Conservation (phyloP, 2,329 filamentous ascomycete species). For the Apiospora sp. region DNA sequence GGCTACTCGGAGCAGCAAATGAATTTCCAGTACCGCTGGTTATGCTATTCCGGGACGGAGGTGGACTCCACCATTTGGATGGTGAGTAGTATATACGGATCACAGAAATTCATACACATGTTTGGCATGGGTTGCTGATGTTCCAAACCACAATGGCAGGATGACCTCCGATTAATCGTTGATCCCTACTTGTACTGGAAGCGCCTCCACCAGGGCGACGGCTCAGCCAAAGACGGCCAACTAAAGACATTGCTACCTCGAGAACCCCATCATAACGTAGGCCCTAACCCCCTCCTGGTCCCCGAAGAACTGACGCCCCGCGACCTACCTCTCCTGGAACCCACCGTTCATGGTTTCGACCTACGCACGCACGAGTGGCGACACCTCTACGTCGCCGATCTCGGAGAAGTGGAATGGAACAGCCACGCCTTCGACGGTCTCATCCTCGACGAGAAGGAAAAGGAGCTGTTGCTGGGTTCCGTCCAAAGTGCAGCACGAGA, state of each 20-base stretch:
- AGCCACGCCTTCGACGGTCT: neutral
- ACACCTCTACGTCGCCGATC: neutral
- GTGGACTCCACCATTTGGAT: neutral
- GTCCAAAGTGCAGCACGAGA: constrained; percentile 7
- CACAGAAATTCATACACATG: neutral
- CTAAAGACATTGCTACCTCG: neutral
- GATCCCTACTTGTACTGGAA: neutral
- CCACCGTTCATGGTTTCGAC: neutral
- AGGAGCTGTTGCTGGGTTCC: neutral
- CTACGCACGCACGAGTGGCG: constrained; percentile 8
- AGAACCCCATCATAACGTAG: neutral
- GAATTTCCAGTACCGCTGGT: neutral
- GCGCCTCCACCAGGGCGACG: neutral
- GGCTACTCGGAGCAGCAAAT: neutral
- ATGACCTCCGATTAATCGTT: neutral
- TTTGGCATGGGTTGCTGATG: neutral
- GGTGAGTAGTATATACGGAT: neutral
- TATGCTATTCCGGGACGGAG: neutral
- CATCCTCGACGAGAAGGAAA: neutral
- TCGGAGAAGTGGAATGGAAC: neutral
- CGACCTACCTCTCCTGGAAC: neutral
- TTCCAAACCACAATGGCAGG: neutral
- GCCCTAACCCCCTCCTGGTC: neutral
- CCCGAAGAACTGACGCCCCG: neutral
- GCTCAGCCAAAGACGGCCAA: too few species aligned